Evolutionary conservation across 306 rosid species (phyloP).

Genomic region (Malus sieversii): DNA sequence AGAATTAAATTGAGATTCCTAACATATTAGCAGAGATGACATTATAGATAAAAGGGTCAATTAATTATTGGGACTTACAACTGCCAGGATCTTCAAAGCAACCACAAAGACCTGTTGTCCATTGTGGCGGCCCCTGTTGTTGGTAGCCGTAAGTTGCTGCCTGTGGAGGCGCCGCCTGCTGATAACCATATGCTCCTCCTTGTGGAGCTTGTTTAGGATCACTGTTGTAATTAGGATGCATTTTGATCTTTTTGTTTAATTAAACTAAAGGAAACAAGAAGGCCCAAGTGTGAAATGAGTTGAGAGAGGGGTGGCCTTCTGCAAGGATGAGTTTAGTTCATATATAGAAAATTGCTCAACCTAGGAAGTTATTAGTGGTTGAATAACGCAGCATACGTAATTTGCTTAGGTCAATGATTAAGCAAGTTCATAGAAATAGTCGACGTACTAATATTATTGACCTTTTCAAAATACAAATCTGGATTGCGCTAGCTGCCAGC

Average conservation of each 20-base stretch:
- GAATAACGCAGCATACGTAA: background rate
- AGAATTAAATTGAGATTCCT: too few species aligned
- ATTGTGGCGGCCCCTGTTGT: background rate
- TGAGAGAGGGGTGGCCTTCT: background rate
- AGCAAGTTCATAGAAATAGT: background rate
- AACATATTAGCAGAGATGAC: too few species aligned
- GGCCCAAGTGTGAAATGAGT: background rate
- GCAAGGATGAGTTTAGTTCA: background rate
- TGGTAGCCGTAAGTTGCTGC: background rate
- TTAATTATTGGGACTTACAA: background rate
- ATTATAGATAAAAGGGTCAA: background rate
- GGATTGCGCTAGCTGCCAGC: too few species aligned
- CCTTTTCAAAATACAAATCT: background rate
- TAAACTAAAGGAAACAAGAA: background rate
- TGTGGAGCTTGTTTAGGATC: background rate
- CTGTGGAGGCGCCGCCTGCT: background rate
- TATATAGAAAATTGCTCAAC: background rate
- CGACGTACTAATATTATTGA: background rate
- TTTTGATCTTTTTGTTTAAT: background rate
- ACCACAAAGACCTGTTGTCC: constrained; percentile 12
- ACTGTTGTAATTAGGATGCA: background rate
- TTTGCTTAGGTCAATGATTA: background rate
- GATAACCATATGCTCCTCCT: background rate
- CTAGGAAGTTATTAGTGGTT: background rate
- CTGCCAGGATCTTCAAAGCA: constrained; percentile 4